phyloP scores from a whole-genome alignment of 805 yeast genomes.

The Cyberlindnera nakhonratchasimensis region DNA sequence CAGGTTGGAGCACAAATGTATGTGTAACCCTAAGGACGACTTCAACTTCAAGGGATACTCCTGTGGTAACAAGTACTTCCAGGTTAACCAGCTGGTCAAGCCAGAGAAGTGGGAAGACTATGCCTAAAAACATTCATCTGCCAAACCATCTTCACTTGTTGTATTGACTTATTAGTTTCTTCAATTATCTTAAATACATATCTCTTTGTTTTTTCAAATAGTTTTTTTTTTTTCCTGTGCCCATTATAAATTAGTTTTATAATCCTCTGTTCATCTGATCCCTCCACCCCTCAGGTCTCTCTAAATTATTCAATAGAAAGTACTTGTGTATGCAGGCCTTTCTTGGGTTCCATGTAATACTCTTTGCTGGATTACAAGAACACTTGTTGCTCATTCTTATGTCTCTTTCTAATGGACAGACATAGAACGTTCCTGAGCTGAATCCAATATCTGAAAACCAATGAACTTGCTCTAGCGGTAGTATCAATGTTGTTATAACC shows the following conservation, averaged over 20 bases:
- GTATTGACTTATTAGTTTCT: no score
- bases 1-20: conserved; percentile 63
- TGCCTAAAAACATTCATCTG: conserved; percentile 6
- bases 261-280: conserved; percentile 30
- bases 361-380: conserved; percentile 66
- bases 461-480: conserved; percentile 53
- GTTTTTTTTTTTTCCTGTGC: neutral
- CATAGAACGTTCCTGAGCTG: conserved; percentile 49
- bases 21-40: conserved; percentile 69
- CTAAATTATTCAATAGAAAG: conserved; percentile 46
- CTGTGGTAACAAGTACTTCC: conserved; percentile 63
- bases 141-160: neutral
- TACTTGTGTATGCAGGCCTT: conserved; percentile 62
- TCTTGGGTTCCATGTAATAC: conserved; percentile 62
- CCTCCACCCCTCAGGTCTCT: conserved; percentile 66
- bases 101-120: conserved; percentile 70
- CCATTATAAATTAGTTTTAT: neutral
- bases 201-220: neutral
- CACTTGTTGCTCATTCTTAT: conserved; percentile 60
- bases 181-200: no score
- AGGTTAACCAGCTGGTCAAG: conserved; percentile 50
- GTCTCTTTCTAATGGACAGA: conserved; percentile 70
- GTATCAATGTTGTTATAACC: conserved; percentile 57
- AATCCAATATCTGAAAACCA: conserved; percentile 73
- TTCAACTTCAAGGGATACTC: conserved; percentile 80